phyloP scores from a whole-genome alignment of 2,329 filamentous ascomycete genomes.

The Beauveria varroae region DNA sequence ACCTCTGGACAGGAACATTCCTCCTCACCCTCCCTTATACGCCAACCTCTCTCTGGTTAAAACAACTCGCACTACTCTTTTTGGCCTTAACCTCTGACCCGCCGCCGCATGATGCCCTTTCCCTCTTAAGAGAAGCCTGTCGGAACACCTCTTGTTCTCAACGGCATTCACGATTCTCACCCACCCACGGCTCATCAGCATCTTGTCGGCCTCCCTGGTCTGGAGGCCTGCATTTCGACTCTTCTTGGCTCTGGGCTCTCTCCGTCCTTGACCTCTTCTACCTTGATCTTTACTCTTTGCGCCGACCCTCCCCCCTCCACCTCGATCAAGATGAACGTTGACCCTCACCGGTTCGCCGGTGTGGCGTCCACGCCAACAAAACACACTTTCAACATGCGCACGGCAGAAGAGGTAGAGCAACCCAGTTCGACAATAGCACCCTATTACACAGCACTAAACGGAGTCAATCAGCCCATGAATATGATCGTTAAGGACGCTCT shows the following conservation, averaged over 20 bases:
- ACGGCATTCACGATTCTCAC: neutral
- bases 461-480: slow-evolving; percentile 53
- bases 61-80: neutral
- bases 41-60: neutral
- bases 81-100: neutral
- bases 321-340: slow-evolving; percentile 17
- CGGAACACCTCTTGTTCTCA: neutral
- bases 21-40: neutral
- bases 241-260: neutral
- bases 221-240: slow-evolving; percentile 2
- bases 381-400: slow-evolving; percentile 21
- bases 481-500: slow-evolving; percentile 48
- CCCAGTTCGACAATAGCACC: slow-evolving; percentile 44
- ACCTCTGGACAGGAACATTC: neutral
- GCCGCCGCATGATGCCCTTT: slow-evolving; percentile 3
- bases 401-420: slow-evolving; percentile 19
- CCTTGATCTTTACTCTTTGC: slow-evolving; percentile 4
- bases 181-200: slow-evolving; percentile 2
- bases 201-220: slow-evolving; percentile 5
- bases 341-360: slow-evolving; percentile 24
- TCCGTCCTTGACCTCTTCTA: slow-evolving; percentile 2
- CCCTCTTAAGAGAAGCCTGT: neutral
- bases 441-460: slow-evolving; percentile 49
- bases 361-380: slow-evolving; percentile 22
- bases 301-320: neutral